Evolutionary conservation across 768 basidiomycete genomes (phyloP), one percentile per base, ranked within the genome.

Genomic region (Trametes cingulata): DNA sequence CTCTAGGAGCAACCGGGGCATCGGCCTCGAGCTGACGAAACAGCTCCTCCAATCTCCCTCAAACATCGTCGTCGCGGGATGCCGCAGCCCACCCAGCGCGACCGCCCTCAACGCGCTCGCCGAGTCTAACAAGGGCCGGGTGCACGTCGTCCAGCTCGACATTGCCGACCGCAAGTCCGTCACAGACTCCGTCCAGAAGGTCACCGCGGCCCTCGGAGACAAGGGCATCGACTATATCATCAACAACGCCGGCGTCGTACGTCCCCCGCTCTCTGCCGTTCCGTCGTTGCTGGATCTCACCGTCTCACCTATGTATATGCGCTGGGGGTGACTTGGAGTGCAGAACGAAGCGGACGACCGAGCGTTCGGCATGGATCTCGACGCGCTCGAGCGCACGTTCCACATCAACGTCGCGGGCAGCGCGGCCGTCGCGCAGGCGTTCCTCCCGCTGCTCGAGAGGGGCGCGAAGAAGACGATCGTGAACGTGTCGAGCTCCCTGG

Each of bases 181-280:
- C 57, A 60, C 69, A 9, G 64, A 52, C 1, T 68, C 71, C 12
- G 65, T 61, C 7, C 52, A 59, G 27, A 29, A 54, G 6, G 68
- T 71, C 29, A 66, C 63, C 22, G 62, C 52, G 29, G 55, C 74
- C 29, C 58, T 77, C n/a, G 68, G 59, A 2, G 64, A 62, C 22
- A 56, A 60, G 20, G 75, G 76, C 6, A 59, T 78, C 3, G 74
- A 78, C 62, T 77, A 75, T 50, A 65, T 78, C 15, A 60, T 77
- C 52, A 78, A 77, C 65, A 76, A 76, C 42, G 75, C 76, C 10
- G 76, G 66, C 2, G 29, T 33, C 29, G 29, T 33, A 33, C 29
- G 29, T 33, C 4, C 29, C 29, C 4, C 29, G 10, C 29, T 33
- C 29, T 33, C n/a, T n/a, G n/a, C n/a, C n/a, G n/a, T n/a, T n/a